These are phyloP conservation scores for Phytophthora boehmeriae DNA, from an alignment of 352 stramenopile species.

Conservation along the genomic window DNA sequence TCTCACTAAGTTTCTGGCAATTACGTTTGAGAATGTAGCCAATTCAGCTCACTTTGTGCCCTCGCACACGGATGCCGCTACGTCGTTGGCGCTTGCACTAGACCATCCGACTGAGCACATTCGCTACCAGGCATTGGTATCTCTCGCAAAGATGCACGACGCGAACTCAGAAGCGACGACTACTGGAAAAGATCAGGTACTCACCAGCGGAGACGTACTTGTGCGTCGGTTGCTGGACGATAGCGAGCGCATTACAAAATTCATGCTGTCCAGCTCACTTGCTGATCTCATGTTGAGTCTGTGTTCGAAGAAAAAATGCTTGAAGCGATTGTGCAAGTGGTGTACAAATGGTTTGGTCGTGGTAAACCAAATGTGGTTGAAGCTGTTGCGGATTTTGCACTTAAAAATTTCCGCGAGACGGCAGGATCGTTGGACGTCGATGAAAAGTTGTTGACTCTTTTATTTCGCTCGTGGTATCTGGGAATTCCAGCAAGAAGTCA, in stretches of 20 bases:
- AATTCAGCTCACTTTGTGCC: slow-evolving; percentile 84
- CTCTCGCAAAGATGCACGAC: slow-evolving; percentile 64
- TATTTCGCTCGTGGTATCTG: slow-evolving; percentile 46
- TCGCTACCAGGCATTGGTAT: slow-evolving; percentile 75
- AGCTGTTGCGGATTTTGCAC: slow-evolving; percentile 51
- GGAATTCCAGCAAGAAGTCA: slow-evolving; percentile 18
- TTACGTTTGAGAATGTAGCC: slow-evolving; percentile 71
- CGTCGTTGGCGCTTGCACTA: slow-evolving; percentile 74
- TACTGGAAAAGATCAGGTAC: slow-evolving; percentile 35
- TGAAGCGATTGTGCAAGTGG: slow-evolving; percentile 50
- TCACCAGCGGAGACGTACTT: slow-evolving; percentile 61
- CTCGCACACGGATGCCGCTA: slow-evolving; percentile 62
- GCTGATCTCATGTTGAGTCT: slow-evolving; percentile 62
- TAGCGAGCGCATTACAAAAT: slow-evolving; percentile 67
- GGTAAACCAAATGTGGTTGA: slow-evolving; percentile 40
- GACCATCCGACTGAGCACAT: slow-evolving; percentile 80
- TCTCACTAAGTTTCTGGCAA: slow-evolving; percentile 63
- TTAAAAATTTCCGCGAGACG: slow-evolving; percentile 55
- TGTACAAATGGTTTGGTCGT: slow-evolving; percentile 55
- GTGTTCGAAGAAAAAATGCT: slow-evolving; percentile 56
- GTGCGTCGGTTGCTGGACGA: slow-evolving; percentile 81
- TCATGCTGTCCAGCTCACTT: slow-evolving; percentile 57
- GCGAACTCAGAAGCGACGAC: slow-evolving; percentile 16
- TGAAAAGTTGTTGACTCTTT: slow-evolving; percentile 69
- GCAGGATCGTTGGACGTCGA: slow-evolving; percentile 37